These are phyloP conservation scores for Epichloe bromicola DNA, from an alignment of 2,329 filamentous ascomycete species.

Conservation along the genomic window DNA sequence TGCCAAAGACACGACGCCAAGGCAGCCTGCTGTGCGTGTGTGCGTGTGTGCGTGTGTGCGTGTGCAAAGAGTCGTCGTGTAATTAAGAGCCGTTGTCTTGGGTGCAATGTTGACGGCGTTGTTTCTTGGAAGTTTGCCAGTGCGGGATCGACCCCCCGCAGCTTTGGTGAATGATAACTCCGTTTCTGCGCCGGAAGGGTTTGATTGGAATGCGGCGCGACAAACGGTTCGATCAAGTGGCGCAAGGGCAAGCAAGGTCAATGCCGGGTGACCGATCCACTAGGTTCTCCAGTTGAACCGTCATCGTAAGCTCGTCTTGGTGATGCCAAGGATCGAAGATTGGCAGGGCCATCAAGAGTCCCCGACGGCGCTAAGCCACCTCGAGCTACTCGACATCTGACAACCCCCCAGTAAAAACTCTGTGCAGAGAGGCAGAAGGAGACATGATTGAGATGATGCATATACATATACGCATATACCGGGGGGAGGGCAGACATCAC, in stretches of 20 bases:
- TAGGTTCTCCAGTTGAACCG: neutral
- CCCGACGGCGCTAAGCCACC: conserved; percentile 8
- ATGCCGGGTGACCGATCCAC: neutral
- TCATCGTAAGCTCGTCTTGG: conserved; percentile 1
- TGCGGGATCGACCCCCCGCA: neutral
- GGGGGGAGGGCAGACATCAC: neutral
- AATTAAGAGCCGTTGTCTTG: neutral
- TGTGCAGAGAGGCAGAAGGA: neutral
- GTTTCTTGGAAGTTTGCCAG: too few species aligned
- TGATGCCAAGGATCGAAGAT: conserved; percentile 8
- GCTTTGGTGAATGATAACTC: neutral
- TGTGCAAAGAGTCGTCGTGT: too few species aligned
- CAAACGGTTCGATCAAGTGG: neutral
- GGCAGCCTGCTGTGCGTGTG: too few species aligned
- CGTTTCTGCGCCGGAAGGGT: neutral
- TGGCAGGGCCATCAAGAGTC: conserved; percentile 11
- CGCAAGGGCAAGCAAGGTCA: neutral
- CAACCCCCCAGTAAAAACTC: neutral
- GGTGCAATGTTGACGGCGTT: neutral
- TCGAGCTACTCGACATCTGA: neutral
- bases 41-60: too few species aligned
- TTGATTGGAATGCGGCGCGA: neutral
- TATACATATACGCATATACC: neutral
- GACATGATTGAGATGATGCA: neutral
- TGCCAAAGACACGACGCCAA: too few species aligned